Evolutionary conservation across 306 rosid genomes (phyloP).

Genomic region (Fragaria ananassa): DNA sequence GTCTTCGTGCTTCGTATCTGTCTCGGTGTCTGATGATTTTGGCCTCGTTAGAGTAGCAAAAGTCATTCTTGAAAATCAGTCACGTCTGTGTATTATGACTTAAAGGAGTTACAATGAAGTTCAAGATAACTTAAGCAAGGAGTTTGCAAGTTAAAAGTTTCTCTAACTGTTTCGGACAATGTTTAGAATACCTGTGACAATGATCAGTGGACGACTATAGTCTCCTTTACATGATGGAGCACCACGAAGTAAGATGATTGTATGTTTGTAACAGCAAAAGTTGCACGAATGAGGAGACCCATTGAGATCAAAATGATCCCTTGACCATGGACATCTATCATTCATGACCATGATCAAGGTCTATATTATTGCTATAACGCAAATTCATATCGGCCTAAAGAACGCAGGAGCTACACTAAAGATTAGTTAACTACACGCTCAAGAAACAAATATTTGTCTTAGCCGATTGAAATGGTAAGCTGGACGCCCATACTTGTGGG

Average conservation of each 20-base stretch:
- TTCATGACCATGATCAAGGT: too few relatives aligned
- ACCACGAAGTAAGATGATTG: conserved; percentile 13
- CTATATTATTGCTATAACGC: too few relatives aligned
- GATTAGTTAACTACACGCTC: too few relatives aligned
- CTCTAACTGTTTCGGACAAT: conserved; percentile 23
- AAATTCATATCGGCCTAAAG: too few relatives aligned
- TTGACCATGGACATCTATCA: too few relatives aligned
- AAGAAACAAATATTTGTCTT: too few relatives aligned
- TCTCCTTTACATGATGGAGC: conserved; percentile 19
- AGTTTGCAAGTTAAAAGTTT: background rate
- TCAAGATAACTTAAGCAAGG: background rate
- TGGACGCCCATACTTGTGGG: too few relatives aligned
- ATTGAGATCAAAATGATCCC: too few relatives aligned
- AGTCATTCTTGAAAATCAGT: background rate
- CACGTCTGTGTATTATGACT: background rate
- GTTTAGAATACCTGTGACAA: conserved; percentile 22
- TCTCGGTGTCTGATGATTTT: background rate
- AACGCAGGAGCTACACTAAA: too few relatives aligned
- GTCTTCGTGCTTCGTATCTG: background rate
- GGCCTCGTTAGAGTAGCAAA: background rate
- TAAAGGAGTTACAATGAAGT: background rate
- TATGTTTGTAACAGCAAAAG: too few relatives aligned
- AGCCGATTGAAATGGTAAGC: too few relatives aligned
- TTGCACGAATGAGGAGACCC: too few relatives aligned
- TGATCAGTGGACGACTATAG: conserved; percentile 14